These are phyloP conservation scores for Platanus orientalis DNA, from an alignment of 164 flowering plant genomes.

Conservation along the genomic window DNA sequence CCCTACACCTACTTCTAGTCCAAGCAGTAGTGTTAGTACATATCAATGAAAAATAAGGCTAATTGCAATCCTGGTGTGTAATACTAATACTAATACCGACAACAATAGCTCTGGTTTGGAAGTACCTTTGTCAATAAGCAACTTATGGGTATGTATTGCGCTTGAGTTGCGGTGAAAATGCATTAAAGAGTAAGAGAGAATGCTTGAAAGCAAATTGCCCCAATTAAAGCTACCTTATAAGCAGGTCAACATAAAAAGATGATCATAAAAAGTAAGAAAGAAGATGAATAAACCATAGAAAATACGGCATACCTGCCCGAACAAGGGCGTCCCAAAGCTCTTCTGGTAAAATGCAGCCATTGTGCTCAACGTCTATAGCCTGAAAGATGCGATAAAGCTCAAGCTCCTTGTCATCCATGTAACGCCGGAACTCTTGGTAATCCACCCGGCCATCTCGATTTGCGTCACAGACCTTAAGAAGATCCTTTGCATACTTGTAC, in stretches of 20 bases:
- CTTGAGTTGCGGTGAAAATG: too few relatives aligned
- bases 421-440: constrained; percentile 71
- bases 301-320: constrained; percentile 61
- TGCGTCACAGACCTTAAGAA: constrained; percentile 71
- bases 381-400: constrained; percentile 89
- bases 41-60: too few relatives aligned
- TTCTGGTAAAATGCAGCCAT: constrained; percentile 91
- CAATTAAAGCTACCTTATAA: not conserved
- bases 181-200: too few relatives aligned
- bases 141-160: too few relatives aligned
- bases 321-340: constrained; percentile 95
- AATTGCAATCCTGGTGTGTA: too few relatives aligned
- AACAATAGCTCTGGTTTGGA: too few relatives aligned
- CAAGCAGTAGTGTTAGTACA: too few relatives aligned
- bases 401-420: constrained; percentile 94
- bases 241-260: not conserved
- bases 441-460: constrained; percentile 82
- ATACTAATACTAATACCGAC: too few relatives aligned
- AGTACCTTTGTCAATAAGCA: too few relatives aligned
- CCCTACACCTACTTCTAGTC: too few relatives aligned
- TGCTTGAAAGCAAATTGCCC: not conserved
- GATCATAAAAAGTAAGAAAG: not conserved
- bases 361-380: constrained; percentile 92
- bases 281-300: not conserved
- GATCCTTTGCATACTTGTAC: constrained; percentile 87